Evolutionary conservation across 1,284 basidiomycete species (phyloP), one percentile per base, ranked within the genome.

Genomic region (Tetrapyrgos nigripes): DNA sequence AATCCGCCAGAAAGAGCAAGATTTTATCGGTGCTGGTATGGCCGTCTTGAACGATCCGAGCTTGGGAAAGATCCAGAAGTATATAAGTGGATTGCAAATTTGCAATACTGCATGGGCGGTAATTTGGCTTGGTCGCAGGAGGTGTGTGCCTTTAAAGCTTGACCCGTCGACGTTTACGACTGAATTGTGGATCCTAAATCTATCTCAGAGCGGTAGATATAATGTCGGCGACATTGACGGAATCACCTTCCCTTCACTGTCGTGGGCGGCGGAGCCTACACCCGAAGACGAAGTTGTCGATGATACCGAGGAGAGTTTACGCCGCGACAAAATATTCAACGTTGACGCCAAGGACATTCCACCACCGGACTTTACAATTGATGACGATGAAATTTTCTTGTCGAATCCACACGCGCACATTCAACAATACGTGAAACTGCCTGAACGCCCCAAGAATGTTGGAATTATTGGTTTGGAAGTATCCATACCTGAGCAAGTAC

Each of bases 401-500:
- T 33, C 31, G 9, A 33, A 33, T 33, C 31, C 31, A 8, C 31
- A 33, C 14, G 31, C 31, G 8, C 31, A 33, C 14, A 33, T 33
- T 14, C 31, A 33, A 33, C 9, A 33, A 33, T 33, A 33, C 14
- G 31, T 33, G 9, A 33, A 33, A 14, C 31, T 14, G 8, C 14
- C 31, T 33, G 31, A 8, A 8, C 85, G 88, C 63, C 89, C 90
- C 60, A 79, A 83, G 73, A 87, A 92, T 73, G 88, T 92, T 66
- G 90, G 90, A 69, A 87, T 92, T 76, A 83, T 90, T 65, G 90
- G 79, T 57, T 81, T 92, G 73, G 91, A 92, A 73, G 87, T 92
- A 79, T 92, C 91, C 80, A 90, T 92, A 75, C 90, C 90, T 50
- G 83, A 83, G 70, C 80, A 88, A 63, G 87, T 89, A 66, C 64